Percentiles rank a stretch among this genome's conserved stretches.
These are phyloP conservation scores for Aureobasidium sp. DNA, from an alignment of 2,329 filamentous ascomycete genomes.

Conservation along the genomic window DNA sequence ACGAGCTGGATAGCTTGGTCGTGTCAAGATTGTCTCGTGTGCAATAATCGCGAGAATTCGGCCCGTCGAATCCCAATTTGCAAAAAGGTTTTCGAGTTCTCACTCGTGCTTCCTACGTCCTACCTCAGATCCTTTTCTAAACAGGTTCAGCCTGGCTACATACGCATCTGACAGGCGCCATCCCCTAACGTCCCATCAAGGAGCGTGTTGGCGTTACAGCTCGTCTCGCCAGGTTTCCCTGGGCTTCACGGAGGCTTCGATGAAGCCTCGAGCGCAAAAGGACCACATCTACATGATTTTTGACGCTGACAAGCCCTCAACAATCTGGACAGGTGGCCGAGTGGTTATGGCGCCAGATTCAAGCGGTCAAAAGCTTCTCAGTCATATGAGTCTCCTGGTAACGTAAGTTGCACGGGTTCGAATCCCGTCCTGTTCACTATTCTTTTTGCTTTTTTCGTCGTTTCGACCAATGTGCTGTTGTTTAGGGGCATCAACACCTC, in stretches of 20 bases:
- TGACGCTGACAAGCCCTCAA: no score
- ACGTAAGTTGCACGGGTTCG: constrained; percentile 13
- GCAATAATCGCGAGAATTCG: background rate
- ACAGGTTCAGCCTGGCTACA: no score
- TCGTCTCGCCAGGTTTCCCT: no score
- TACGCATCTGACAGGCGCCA: no score
- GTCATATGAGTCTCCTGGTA: constrained; percentile 5
- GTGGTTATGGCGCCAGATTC: constrained; percentile 13
- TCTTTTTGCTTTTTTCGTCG: background rate
- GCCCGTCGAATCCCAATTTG: background rate
- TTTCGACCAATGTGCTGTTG: no score
- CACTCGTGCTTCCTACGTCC: background rate
- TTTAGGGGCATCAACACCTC: no score
- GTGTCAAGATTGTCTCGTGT: background rate
- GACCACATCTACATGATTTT: background rate
- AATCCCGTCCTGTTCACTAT: background rate
- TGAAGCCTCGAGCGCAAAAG: background rate
- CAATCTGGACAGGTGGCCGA: background rate
- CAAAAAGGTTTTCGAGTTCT: background rate
- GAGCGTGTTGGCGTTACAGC: no score
- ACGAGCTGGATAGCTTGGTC: background rate
- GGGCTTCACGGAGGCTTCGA: background rate
- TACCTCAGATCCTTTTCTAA: background rate
- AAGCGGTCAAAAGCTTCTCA: constrained; percentile 12
- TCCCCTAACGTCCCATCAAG: no score